These are phyloP conservation scores for Schizothecium vesticola DNA, from an alignment of 495 filamentous ascomycete genomes.

Conservation along the genomic window DNA sequence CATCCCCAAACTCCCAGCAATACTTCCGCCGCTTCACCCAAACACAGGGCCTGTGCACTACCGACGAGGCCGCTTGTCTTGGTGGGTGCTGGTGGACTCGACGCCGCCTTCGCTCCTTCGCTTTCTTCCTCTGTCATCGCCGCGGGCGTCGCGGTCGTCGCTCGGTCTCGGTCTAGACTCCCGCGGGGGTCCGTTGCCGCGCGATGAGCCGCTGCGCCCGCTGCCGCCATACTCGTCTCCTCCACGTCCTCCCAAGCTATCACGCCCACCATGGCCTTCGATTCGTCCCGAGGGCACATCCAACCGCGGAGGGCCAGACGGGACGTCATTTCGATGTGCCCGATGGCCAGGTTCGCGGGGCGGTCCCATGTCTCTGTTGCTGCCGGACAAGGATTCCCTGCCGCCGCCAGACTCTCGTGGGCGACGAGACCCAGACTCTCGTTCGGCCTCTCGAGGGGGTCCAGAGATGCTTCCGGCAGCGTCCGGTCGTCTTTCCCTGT, in stretches of 20 bases:
- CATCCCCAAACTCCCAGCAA: neutral
- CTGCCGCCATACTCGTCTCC: conserved; percentile 17
- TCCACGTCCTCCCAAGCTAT: conserved; percentile 11
- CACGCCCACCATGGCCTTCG: conserved; percentile 14
- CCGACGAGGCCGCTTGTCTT: conserved; percentile 30
- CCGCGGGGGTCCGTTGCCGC: conserved; percentile 18
- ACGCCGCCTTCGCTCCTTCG: conserved; percentile 27
- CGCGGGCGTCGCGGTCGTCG: conserved; percentile 21
- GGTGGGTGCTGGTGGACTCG: conserved; percentile 18
- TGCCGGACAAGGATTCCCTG: conserved; percentile 15
- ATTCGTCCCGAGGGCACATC: conserved; percentile 1
- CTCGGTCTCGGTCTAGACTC: conserved; percentile 22
- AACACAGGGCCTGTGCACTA: conserved; percentile 4
- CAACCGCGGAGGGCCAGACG: conserved; percentile 11
- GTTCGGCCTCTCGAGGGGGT: conserved; percentile 12
- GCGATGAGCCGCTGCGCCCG: conserved; percentile 19
- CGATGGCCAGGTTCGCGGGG: conserved; percentile 25
- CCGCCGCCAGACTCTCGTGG: conserved; percentile 21
- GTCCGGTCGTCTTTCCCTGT: conserved; percentile 31
- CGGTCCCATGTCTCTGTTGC: conserved; percentile 21
- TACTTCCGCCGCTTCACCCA: neutral
- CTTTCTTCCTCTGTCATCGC: conserved; percentile 28
- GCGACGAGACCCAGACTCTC: conserved; percentile 19
- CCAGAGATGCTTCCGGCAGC: conserved; percentile 13
- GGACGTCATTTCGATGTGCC: conserved; percentile 20